A percentile compares a stretch with the other conserved stretches of the same genome.
Evolutionary conservation across 768 basidiomycete genomes (phyloP).

Genomic region (Pleurotus citrinopileatus): DNA sequence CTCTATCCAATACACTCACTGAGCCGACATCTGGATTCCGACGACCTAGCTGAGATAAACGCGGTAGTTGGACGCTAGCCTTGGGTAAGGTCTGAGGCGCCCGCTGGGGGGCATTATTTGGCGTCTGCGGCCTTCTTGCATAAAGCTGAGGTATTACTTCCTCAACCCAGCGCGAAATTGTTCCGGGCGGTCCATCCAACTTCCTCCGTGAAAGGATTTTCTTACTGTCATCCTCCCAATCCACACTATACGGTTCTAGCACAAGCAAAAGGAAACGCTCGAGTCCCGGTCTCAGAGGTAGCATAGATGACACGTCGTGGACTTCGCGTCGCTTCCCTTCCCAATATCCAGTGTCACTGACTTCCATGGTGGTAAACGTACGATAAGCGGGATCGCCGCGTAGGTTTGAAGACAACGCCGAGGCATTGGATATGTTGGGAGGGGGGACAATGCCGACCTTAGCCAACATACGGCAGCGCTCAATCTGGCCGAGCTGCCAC

Average conservation of each 20-base stretch:
- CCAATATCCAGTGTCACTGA: not conserved
- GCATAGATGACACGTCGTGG: not conserved
- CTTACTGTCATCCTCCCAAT: not conserved
- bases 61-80: no score
- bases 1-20: no score
- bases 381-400: not conserved
- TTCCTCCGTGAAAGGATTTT: not conserved
- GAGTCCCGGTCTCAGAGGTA: not conserved
- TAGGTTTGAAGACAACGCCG: not conserved
- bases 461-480: not conserved
- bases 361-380: not conserved
- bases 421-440: not conserved
- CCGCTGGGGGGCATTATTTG: no score
- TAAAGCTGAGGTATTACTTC: no score
- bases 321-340: not conserved
- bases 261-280: not conserved
- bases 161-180: not conserved
- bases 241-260: not conserved
- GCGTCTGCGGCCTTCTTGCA: no score
- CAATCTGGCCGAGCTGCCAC: not conserved
- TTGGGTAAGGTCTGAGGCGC: no score
- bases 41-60: no score
- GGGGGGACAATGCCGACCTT: not conserved
- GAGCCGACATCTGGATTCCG: no score
- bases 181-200: not conserved